Evolutionary conservation across 768 basidiomycete genomes (phyloP).

Genomic region (Lactarius sanguifluus): DNA sequence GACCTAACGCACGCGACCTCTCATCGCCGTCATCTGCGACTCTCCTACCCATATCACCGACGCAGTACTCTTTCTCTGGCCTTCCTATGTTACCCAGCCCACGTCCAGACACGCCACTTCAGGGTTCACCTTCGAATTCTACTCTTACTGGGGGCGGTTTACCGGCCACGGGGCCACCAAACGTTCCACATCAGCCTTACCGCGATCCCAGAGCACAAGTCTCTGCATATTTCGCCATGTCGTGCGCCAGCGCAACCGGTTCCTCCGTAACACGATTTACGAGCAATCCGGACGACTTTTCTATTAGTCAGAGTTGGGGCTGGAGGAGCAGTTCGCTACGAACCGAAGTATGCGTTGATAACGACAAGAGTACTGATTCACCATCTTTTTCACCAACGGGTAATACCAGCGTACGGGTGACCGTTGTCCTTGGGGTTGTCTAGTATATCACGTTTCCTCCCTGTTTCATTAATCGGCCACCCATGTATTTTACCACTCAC

Average conservation of each 20-base stretch:
- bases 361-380: slow-evolving; percentile 28
- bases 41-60: slow-evolving; percentile 10
- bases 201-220: slow-evolving; percentile 71
- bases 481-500: not conserved
- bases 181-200: slow-evolving; percentile 64
- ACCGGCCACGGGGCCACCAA: slow-evolving; percentile 47
- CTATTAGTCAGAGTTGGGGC: slow-evolving; percentile 88
- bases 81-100: slow-evolving; percentile 22
- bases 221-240: slow-evolving; percentile 80
- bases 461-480: not conserved
- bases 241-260: slow-evolving; percentile 78
- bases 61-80: slow-evolving; percentile 27
- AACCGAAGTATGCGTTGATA: slow-evolving; percentile 46
- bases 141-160: slow-evolving; percentile 25
- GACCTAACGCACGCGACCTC: slow-evolving; percentile 6
- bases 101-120: slow-evolving; percentile 24
- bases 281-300: slow-evolving; percentile 83
- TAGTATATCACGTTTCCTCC: slow-evolving; percentile 34
- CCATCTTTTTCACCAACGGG: slow-evolving; percentile 9
- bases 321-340: slow-evolving; percentile 73
- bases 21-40: slow-evolving; percentile 14
- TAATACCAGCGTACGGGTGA: slow-evolving; percentile 70
- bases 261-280: slow-evolving; percentile 80
- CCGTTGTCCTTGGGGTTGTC: slow-evolving; percentile 74
- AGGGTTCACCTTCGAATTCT: slow-evolving; percentile 27